Evolutionary conservation across 2,329 filamentous ascomycete genomes (phyloP), one percentile per base, ranked within the genome.

Genomic region (Penicillium brasilianum): DNA sequence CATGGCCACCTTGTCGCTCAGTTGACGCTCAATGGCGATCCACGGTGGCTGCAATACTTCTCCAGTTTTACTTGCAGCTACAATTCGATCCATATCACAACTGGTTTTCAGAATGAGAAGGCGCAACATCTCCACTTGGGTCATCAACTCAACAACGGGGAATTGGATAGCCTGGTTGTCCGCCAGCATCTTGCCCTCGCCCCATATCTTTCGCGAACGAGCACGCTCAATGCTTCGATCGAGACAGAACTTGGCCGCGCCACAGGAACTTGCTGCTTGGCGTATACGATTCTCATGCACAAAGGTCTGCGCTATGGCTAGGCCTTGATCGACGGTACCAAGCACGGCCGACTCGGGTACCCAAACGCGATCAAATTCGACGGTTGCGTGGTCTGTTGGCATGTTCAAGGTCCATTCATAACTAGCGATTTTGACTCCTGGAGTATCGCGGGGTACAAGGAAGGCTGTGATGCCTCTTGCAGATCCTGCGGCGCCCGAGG

Each of bases 351-450:
- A 80, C 14, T 77, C 74, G 0, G 86, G 84, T 0, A 88, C 83
- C 68, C 78, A 84, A n/a, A 87, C 86, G 58, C 84, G 73, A n/a
- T 80, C 80, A 48, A 88, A 76, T 2, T 81, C 80, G 41, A 88
- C 77, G 1, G 85, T 88, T 2, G 86, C 86, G 69, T 88, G 86
- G 70, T 89, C 86, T 6, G 86, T 88, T 0, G 86, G 86, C 86
- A 88, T 89, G 67, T 88, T 88, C 55, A 88, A 81, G 1, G 86
- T 88, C 84, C 85, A 88, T 72, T 88, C 83, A 65, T 86, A 88
- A 39, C 83, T 85, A 49, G 83, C 80, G 8, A 87, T 80, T 22
- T 79, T 77, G 16, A 88, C 66, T 0, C 86, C 86, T 0, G 79
- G 78, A 0, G 84, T 82, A 1, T 82, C 74, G 34, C 77, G 73